Conservation (phyloP, 2,329 filamentous ascomycete genomes). For the Pseudogymnoascus sp. region DNA sequence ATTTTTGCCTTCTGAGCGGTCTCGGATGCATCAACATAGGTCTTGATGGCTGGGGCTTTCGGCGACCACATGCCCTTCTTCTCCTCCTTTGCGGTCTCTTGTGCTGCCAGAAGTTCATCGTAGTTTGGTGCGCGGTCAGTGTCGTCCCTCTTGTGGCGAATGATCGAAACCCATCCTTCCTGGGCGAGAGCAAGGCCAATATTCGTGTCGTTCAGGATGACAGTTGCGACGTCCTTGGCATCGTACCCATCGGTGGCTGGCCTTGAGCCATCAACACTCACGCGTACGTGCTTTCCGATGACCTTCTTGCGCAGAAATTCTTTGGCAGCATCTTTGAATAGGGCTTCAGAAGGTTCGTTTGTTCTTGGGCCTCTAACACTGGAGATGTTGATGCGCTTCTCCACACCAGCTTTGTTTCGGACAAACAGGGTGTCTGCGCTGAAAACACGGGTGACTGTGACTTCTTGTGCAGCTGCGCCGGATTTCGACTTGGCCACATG, state of each 20-base stretch:
- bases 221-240: conserved; percentile 87
- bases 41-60: conserved; percentile 76
- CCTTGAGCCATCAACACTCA: conserved; percentile 84
- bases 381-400: conserved; percentile 88
- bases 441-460: conserved; percentile 76
- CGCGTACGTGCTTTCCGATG: conserved; percentile 91
- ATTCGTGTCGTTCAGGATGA: conserved; percentile 79
- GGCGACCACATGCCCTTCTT: conserved; percentile 93
- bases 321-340: conserved; percentile 89
- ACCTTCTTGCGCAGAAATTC: conserved; percentile 89
- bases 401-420: conserved; percentile 73
- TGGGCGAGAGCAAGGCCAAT: conserved; percentile 80
- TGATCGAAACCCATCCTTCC: conserved; percentile 87
- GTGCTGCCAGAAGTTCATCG: conserved; percentile 75
- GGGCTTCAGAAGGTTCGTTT: conserved; percentile 77
- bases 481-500: conserved; percentile 64
- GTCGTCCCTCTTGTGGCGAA: conserved; percentile 91
- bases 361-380: conserved; percentile 91
- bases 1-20: conserved; percentile 92
- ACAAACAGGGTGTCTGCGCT: conserved; percentile 85
- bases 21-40: conserved; percentile 86
- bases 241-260: conserved; percentile 86
- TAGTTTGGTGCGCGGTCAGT: conserved; percentile 91
- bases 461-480: conserved; percentile 63
- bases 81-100: conserved; percentile 76